A percentile compares a stretch with the other conserved stretches of the same genome.
phyloP scores from a whole-genome alignment of 345 rosid genomes.

The Eucalyptus marginata region DNA sequence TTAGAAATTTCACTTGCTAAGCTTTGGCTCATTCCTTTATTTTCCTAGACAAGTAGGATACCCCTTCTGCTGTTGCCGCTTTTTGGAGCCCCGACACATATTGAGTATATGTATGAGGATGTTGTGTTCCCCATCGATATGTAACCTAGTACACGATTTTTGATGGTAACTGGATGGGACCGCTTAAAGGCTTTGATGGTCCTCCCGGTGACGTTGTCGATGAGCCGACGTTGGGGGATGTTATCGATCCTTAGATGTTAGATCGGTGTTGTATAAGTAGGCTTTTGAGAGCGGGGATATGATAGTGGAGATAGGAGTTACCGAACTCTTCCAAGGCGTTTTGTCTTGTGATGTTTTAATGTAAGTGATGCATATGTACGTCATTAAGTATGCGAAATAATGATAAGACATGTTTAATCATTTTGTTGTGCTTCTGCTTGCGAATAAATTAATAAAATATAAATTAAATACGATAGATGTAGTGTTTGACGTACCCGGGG shows the following conservation, averaged over 20 bases:
- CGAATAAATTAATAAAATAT: too few species aligned
- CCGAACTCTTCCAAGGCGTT: background rate
- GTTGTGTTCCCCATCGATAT: background rate
- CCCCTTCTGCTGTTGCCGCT: rapidly evolving
- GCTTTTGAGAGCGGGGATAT: background rate
- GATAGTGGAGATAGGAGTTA: background rate
- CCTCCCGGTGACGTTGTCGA: background rate
- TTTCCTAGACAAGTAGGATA: too few species aligned
- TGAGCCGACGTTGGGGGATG: background rate
- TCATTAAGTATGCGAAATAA: background rate
- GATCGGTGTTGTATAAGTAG: background rate
- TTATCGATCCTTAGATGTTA: too few species aligned
- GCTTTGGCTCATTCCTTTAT: too few species aligned
- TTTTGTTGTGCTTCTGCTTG: background rate
- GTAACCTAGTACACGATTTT: background rate
- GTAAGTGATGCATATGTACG: background rate
- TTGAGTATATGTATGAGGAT: too few species aligned
- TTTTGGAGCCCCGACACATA: too few species aligned
- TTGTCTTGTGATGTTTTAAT: background rate
- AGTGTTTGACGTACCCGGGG: background rate
- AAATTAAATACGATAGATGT: background rate
- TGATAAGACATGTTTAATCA: background rate
- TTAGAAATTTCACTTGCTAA: too few species aligned
- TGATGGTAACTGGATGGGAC: background rate
- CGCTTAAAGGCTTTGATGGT: background rate